Evolutionary conservation across 306 rosid species (phyloP), one percentile per base, ranked within the genome.

Genomic region (Glycyrrhiza uralensis): DNA sequence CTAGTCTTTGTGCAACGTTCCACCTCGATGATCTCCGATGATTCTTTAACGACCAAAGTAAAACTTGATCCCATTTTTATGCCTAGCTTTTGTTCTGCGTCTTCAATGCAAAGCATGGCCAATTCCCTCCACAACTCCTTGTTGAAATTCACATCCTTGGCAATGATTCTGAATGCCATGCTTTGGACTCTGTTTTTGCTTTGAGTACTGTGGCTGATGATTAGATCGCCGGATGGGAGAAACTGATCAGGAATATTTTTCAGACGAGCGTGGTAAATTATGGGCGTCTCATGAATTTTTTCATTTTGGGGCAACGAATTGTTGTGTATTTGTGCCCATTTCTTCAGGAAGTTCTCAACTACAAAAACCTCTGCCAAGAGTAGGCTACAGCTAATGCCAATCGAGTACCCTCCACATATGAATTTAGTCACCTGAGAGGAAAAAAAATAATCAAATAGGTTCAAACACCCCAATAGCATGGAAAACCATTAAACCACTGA

Each of bases 331-430:
- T 81, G 29, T 39, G 82, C 72, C 96, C 96, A 89, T 81, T 66
- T 79, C 32, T 73, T 70, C 7, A 89, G 84, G 66, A 87, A 83
- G 7, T 77, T 75, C 4, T 81, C 85, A n/a, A 58, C 54, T 22
- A 85, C 15, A 10, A 85, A 66, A 58, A 65, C 39, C 22, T 89
- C 96, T 33, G 82, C 86, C 54, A 89, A 42, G 3, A 89, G 72
- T 35, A 89, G 71, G 69, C 90, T 89, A 66, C 90, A 89, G 28
- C 90, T 85, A 9, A 89, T 89, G 24, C 96, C 96, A 17, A 89
- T 46, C 0, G 86, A 41, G 52, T 82, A 79, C 32, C 96, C 96
- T 71, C 92, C 90, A 61, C 96, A 79, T 2, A 47, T 66, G 17
- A 89, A 87, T 9, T 61, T 83, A 0, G 96, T 89, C 69, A 87